Percentiles rank a stretch among this genome's conserved stretches.
Evolutionary conservation across 352 stramenopile species (phyloP).

Genomic region (Pythium sukuiense): DNA sequence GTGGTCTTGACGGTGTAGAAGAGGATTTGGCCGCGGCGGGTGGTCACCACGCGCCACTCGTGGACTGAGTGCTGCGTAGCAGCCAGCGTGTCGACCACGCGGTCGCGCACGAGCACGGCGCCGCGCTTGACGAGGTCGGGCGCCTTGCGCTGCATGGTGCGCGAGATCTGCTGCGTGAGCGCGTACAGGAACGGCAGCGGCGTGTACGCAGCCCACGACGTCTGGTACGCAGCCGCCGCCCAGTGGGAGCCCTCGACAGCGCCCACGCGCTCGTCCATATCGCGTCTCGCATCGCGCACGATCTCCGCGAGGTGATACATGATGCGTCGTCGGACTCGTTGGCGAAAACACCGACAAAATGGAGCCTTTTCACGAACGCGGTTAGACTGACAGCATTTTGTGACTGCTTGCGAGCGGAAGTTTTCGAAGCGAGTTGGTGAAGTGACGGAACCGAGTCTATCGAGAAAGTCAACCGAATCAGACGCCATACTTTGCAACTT

Average conservation of each 20-base stretch:
- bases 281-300: slow-evolving; percentile 72
- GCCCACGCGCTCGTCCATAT: slow-evolving; percentile 68
- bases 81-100: slow-evolving; percentile 55
- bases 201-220: slow-evolving; percentile 64
- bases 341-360: not conserved
- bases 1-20: slow-evolving; percentile 70
- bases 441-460: not conserved
- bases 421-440: not conserved
- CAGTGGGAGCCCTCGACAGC: slow-evolving; percentile 30
- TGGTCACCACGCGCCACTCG: slow-evolving; percentile 59
- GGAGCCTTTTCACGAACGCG: not conserved
- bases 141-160: slow-evolving; percentile 75
- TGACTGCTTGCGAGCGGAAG: not conserved
- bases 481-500: not conserved
- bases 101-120: slow-evolving; percentile 62
- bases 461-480: not conserved
- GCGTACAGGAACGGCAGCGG: slow-evolving; percentile 77
- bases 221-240: slow-evolving; percentile 25
- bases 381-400: slow-evolving; percentile 3
- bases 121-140: slow-evolving; percentile 75
- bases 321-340: not conserved
- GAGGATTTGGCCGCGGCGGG: slow-evolving; percentile 52
- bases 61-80: slow-evolving; percentile 54
- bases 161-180: slow-evolving; percentile 59
- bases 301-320: slow-evolving; percentile 89